phyloP scores from a whole-genome alignment of 2,329 filamentous ascomycete genomes.

The Fusarium scirpi region DNA sequence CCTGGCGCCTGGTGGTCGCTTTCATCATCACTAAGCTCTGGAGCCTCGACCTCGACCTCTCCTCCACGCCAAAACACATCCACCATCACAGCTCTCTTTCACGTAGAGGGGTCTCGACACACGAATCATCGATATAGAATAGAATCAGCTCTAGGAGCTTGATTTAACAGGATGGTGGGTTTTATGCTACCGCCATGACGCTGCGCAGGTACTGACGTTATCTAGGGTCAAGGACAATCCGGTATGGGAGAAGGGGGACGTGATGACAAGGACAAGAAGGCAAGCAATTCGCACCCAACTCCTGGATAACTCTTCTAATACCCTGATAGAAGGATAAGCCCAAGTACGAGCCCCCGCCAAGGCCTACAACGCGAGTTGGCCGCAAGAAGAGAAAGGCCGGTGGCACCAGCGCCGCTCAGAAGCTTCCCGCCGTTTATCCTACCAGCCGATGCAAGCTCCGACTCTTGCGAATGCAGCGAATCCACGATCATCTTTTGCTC shows the following conservation, averaged over 20 bases:
- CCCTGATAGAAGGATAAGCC: constrained; percentile 92
- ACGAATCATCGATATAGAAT: constrained; percentile 14
- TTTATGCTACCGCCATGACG: background rate
- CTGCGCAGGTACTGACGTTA: constrained; percentile 36
- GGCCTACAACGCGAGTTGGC: constrained; percentile 95
- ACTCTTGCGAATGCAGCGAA: constrained; percentile 96
- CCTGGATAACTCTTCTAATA: constrained; percentile 32
- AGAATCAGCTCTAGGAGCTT: constrained; percentile 48
- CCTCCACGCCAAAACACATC: constrained; percentile 42
- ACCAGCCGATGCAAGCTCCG: constrained; percentile 98
- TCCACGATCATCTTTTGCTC: constrained; percentile 95
- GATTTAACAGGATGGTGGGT: constrained; percentile 53
- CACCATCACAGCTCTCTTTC: constrained; percentile 29
- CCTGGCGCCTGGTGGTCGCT: constrained; percentile 57
- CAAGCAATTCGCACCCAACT: constrained; percentile 51
- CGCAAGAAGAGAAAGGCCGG: constrained; percentile 98
- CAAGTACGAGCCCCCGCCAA: constrained; percentile 98
- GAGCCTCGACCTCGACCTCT: constrained; percentile 41
- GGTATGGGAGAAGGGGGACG: constrained; percentile 87
- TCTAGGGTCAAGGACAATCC: constrained; percentile 85
- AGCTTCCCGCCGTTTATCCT: constrained; percentile 93
- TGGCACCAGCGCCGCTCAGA: constrained; percentile 92
- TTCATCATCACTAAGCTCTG: constrained; percentile 52
- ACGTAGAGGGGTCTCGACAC: constrained; percentile 14
- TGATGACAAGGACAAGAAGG: constrained; percentile 95